phyloP scores from a whole-genome alignment of 2,329 filamentous ascomycete species.

The Pestalotiopsis sp. region DNA sequence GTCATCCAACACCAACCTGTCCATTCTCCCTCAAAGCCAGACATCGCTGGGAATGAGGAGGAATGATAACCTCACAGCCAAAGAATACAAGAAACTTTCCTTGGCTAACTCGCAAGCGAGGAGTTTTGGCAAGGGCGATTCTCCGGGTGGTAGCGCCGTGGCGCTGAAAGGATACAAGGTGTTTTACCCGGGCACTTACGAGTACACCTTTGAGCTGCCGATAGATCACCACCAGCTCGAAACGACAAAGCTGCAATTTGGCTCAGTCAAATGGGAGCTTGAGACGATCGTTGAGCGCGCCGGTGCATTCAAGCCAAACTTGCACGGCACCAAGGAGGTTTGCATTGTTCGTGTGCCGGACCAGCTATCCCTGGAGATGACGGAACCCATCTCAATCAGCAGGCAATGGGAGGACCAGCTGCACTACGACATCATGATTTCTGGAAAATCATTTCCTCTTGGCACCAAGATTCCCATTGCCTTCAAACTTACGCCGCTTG shows the following conservation, averaged over 20 bases:
- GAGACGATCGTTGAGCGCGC: constrained; percentile 84
- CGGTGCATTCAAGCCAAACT: constrained; percentile 86
- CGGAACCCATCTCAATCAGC: constrained; percentile 92
- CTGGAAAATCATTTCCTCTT: constrained; percentile 90
- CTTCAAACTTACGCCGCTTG: constrained; percentile 89
- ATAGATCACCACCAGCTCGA: constrained; percentile 89
- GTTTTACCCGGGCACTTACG: constrained; percentile 73
- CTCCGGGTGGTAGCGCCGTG: constrained; percentile 60
- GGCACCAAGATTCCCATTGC: constrained; percentile 88
- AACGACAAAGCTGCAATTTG: constrained; percentile 84
- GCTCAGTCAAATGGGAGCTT: constrained; percentile 84
- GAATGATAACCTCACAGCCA: constrained; percentile 40
- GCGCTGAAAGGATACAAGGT: constrained; percentile 78
- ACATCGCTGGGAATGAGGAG: constrained; percentile 34
- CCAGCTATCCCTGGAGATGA: constrained; percentile 85
- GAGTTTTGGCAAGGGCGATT: constrained; percentile 82
- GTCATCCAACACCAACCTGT: constrained; percentile 36
- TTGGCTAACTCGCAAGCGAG: constrained; percentile 80
- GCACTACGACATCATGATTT: constrained; percentile 95
- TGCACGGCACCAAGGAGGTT: constrained; percentile 81
- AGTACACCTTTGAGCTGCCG: constrained; percentile 80
- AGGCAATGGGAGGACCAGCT: constrained; percentile 94
- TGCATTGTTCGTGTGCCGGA: constrained; percentile 82
- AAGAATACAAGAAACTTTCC: constrained; percentile 69
- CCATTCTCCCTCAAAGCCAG: constrained; percentile 32